These are phyloP conservation scores for Trichocladium antarcticum DNA, from an alignment of 495 filamentous ascomycete genomes.

Conservation along the genomic window DNA sequence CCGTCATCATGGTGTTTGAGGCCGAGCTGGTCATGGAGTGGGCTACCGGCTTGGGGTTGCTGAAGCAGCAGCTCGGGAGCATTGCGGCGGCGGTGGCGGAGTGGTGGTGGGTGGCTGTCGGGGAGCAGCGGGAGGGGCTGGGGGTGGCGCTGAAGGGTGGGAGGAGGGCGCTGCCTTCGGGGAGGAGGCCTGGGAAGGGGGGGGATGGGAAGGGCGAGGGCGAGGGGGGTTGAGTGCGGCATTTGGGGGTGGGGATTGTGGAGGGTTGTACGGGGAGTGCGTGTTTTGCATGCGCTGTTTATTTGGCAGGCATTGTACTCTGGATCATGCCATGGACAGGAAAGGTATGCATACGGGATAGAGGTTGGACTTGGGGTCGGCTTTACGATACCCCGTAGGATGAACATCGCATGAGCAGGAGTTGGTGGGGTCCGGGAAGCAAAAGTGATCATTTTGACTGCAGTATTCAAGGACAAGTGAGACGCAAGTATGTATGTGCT, in stretches of 20 bases:
- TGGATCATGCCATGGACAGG: background rate
- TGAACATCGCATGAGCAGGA: background rate
- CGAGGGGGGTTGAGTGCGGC: no score
- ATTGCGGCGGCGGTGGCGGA: conserved; percentile 44
- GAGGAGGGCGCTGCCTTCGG: conserved; percentile 5
- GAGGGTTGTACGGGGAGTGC: no score
- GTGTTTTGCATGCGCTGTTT: background rate
- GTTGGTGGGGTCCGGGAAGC: background rate
- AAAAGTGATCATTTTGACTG: no score
- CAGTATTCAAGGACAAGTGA: no score
- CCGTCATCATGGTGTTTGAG: conserved; percentile 58
- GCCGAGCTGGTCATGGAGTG: conserved; percentile 54
- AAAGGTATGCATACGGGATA: background rate
- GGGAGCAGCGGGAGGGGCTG: conserved; percentile 18
- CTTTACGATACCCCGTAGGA: background rate
- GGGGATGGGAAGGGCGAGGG: no score
- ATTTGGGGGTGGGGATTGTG: no score
- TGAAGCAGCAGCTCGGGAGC: conserved; percentile 23
- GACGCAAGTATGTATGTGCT: no score
- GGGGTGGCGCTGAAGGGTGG: background rate
- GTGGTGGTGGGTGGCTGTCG: conserved; percentile 59
- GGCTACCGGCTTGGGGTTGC: conserved; percentile 42
- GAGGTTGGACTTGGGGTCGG: background rate
- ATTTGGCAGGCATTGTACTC: background rate
- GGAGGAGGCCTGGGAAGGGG: background rate